Base-by-base conservation (phyloP, 73 alveolate species). In the Uronychia setigera region DNA sequence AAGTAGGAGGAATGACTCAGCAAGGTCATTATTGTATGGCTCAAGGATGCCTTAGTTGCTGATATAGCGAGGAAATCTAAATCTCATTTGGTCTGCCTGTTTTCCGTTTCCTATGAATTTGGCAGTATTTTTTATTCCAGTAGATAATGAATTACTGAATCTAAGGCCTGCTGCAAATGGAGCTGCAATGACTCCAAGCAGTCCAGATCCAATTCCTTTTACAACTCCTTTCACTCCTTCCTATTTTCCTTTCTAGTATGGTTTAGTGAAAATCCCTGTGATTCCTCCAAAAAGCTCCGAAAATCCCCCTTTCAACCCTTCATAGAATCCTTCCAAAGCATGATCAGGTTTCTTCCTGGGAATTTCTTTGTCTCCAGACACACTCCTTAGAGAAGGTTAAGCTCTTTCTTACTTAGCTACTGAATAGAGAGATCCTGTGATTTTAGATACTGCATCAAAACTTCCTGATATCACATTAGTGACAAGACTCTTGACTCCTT, bases 151-250 rank as follows among this genome's bases (percentile, higher is more conserved):
- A 60, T 94, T 93, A 0, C 98, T 95, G 0, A 90, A 35, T 89
- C 97, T 96, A 35, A 96, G 74, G 11, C 92, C 86, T 9, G 96
- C 97, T 0, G 98, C 91, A 58, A 95, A 86, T 33, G 99, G 99
- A 30, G 98, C 91, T 19, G 93, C 95, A 1, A 89, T 93, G 27
- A 93, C 94, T 31, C 99, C 99, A 11, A 93, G 58, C 11, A 95
- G 35, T 14, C 99, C 99, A 14, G 92, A 79, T 0, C 98, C 98
- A 34, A 96, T 78, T 13, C 99, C 99, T 78, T 91, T 81, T 32
- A 89, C 88, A 74, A 96, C 88, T 29, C 99, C 99, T 84, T 87
- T 91, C 1, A 96, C 96, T 0, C 99, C 99, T 79, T 84, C 94
- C 29, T 93, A 88, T 87, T 95, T 95, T 0, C 97, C 97, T 58